Evolutionary conservation across 1,139 yeast species (phyloP).

Genomic region (Candida sojae): DNA sequence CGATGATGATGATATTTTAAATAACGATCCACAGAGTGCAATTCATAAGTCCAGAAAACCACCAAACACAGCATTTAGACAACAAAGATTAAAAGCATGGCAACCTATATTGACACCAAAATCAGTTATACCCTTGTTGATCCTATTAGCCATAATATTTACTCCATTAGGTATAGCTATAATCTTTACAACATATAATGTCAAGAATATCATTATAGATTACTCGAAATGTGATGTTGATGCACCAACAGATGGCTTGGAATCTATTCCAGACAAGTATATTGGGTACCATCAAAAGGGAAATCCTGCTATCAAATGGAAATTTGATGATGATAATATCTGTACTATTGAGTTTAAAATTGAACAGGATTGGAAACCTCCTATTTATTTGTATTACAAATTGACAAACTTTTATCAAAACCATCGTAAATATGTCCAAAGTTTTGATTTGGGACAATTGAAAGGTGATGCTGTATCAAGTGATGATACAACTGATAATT

Average conservation of each 20-base stretch:
- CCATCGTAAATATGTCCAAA: conserved; percentile 74
- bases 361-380: conserved; percentile 59
- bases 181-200: conserved; percentile 57
- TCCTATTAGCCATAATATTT: conserved; percentile 63
- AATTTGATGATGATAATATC: conserved; percentile 33
- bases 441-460: conserved; percentile 66
- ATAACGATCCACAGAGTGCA: conserved; percentile 23
- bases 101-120: conserved; percentile 79
- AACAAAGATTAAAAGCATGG: conserved; percentile 75
- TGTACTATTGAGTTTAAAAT: conserved; percentile 62
- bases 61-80: conserved; percentile 79
- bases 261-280: conserved; percentile 52
- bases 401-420: conserved; percentile 77
- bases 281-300: conserved; percentile 48
- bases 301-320: conserved; percentile 59
- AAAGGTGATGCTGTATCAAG: conserved; percentile 59
- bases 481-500: conserved; percentile 50
- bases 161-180: conserved; percentile 77
- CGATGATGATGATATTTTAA: conserved; percentile 24
- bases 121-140: conserved; percentile 68
- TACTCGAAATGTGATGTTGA: conserved; percentile 56
- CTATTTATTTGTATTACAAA: conserved; percentile 67
- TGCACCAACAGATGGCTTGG: conserved; percentile 35
- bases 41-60: conserved; percentile 61
- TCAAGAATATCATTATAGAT: conserved; percentile 58